Percentiles rank a stretch among this genome's conserved stretches.
Evolutionary conservation across 139 green algal genomes (phyloP).

Genomic region (Pycnococcus provasolii): DNA sequence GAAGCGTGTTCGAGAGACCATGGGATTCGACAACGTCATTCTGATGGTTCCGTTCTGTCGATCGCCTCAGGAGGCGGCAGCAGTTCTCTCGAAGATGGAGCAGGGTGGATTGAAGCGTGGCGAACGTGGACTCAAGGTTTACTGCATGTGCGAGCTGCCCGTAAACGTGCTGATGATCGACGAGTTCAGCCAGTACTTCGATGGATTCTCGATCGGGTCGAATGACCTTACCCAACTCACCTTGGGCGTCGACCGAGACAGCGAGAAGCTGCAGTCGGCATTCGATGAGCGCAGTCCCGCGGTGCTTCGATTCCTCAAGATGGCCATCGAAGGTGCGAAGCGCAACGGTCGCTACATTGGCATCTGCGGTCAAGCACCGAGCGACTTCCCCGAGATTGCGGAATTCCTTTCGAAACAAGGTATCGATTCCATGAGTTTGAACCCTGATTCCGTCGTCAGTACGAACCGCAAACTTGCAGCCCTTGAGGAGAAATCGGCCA

Average conservation of each 20-base stretch:
- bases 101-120: background rate
- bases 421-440: constrained; percentile 13
- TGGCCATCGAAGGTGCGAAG: constrained; percentile 5
- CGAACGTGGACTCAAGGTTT: constrained; percentile 8
- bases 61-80: background rate
- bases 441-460: background rate
- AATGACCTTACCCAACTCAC: constrained; percentile 28
- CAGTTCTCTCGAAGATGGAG: constrained; percentile 4
- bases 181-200: constrained; percentile 14
- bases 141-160: constrained; percentile 16
- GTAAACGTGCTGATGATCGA: constrained; percentile 8
- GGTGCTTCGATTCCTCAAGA: constrained; percentile 7
- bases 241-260: constrained; percentile 20
- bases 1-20: constrained; percentile 5
- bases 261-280: background rate
- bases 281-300: constrained; percentile 18
- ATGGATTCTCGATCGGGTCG: constrained; percentile 29
- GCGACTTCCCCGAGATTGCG: constrained; percentile 20
- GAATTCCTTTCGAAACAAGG: constrained; percentile 14
- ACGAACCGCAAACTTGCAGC: no score
- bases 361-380: constrained; percentile 23
- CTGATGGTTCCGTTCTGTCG: constrained; percentile 16
- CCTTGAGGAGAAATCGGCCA: no score
- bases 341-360: constrained; percentile 2
- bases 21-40: constrained; percentile 13